Conservation (phyloP, 179 eudicot species). For the Nepenthes alata region DNA sequence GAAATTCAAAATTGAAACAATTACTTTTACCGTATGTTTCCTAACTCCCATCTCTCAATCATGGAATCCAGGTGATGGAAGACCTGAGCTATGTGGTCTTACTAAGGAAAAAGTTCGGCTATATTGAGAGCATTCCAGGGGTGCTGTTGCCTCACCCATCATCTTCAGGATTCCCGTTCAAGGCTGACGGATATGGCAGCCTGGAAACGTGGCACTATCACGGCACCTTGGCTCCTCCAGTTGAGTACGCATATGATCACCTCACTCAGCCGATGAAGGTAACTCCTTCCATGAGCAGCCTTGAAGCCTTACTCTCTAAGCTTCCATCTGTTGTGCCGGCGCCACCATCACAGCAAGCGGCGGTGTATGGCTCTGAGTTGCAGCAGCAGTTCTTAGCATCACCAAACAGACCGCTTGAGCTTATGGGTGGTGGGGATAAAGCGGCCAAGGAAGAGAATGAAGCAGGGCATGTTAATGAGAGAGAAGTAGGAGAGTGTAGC, state of each 20-base stretch:
- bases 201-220: slow-evolving; percentile 6
- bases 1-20: too few relatives aligned
- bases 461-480: slow-evolving; percentile 13
- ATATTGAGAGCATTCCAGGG: slow-evolving; percentile 42
- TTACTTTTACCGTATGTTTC: background rate
- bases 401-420: slow-evolving; percentile 7
- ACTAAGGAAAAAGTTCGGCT: slow-evolving; percentile 32
- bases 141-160: slow-evolving; percentile 42
- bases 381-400: slow-evolving; percentile 11
- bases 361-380: slow-evolving; percentile 11
- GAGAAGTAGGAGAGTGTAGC: slow-evolving; percentile 36
- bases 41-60: background rate
- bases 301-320: slow-evolving; percentile 32
- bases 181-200: background rate
- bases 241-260: slow-evolving; percentile 20
- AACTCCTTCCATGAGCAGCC: slow-evolving; percentile 42
- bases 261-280: slow-evolving; percentile 20
- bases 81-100: slow-evolving; percentile 37
- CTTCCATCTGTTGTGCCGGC: slow-evolving; percentile 33
- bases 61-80: slow-evolving; percentile 17
- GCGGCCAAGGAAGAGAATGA: slow-evolving; percentile 47
- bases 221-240: slow-evolving; percentile 12
- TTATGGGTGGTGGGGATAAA: slow-evolving; percentile 24
- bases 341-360: slow-evolving; percentile 3
- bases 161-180: slow-evolving; percentile 23